Percentiles rank a stretch among this genome's conserved stretches.
Conservation (phyloP, 345 rosid species). For the Eucalyptus cloeziana region DNA sequence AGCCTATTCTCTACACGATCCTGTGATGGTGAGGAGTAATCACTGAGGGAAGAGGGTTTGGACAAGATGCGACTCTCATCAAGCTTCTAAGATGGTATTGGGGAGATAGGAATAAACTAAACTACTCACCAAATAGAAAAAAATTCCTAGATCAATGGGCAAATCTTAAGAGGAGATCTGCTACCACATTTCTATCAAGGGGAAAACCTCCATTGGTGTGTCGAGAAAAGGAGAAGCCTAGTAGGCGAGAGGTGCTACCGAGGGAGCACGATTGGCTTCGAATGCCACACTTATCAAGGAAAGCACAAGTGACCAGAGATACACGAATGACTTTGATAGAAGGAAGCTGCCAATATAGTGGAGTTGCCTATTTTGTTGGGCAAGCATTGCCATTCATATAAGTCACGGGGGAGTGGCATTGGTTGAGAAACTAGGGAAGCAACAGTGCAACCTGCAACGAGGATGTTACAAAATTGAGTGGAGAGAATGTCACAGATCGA, state of each 20-base stretch:
- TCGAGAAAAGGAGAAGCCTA: not conserved
- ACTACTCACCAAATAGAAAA: not conserved
- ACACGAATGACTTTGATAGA: not conserved
- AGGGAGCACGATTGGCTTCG: not conserved
- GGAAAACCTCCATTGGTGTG: not conserved
- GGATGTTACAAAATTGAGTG: not conserved
- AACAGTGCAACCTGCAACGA: not conserved
- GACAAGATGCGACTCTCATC: not conserved
- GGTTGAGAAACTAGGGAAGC: too few species aligned
- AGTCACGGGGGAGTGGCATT: not conserved
- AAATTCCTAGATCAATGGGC: not conserved
- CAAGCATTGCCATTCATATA: not conserved
- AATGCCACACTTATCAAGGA: not conserved
- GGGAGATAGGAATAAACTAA: not conserved
- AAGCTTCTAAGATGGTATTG: not conserved
- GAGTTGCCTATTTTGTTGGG: not conserved
- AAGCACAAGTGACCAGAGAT: not conserved
- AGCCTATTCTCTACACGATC: not conserved
- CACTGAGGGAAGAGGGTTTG: accelerated
- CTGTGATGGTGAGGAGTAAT: not conserved
- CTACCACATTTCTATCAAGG: not conserved
- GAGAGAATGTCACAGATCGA: accelerated
- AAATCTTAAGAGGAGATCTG: not conserved
- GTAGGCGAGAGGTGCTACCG: too few species aligned
- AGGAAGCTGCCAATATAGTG: not conserved